A percentile compares a stretch with the other conserved stretches of the same genome.
These are phyloP conservation scores for Sporormia fimetaria DNA, from an alignment of 495 filamentous ascomycete genomes.

Conservation along the genomic window DNA sequence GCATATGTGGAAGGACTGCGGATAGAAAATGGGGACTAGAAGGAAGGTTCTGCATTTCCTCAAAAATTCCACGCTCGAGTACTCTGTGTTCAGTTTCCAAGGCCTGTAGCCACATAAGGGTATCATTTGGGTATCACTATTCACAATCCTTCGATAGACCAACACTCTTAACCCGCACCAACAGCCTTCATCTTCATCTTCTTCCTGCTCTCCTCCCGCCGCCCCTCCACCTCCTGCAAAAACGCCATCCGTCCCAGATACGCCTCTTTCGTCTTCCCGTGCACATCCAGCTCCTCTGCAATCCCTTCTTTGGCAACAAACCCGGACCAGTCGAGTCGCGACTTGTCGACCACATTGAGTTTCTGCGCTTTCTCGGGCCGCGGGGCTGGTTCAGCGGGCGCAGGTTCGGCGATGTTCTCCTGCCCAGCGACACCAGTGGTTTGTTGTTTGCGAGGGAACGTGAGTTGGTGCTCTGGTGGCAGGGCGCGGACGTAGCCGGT, in stretches of 20 bases:
- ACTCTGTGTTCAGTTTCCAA: no score
- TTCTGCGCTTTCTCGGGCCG: constrained; percentile 52
- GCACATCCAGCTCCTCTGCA: constrained; percentile 74
- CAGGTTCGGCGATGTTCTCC: constrained; percentile 6
- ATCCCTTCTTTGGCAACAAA: constrained; percentile 89
- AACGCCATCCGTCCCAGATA: constrained; percentile 83
- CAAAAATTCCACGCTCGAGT: no score
- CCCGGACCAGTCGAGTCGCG: constrained; percentile 83
- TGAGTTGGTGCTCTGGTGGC: constrained; percentile 27
- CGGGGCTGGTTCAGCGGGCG: constrained; percentile 5
- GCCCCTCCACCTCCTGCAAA: constrained; percentile 66
- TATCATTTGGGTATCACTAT: no score
- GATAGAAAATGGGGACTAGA: no score
- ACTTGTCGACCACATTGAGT: constrained; percentile 94
- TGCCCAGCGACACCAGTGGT: constrained; percentile 31
- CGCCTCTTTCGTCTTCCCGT: constrained; percentile 72
- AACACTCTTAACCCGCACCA: no score
- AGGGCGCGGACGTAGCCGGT: constrained; percentile 34
- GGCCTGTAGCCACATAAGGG: no score
- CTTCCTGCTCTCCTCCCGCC: constrained; percentile 63
- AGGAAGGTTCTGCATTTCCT: no score
- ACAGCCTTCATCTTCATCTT: constrained; percentile 46
- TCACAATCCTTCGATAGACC: no score
- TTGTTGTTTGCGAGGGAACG: constrained; percentile 35
- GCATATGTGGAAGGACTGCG: no score